A percentile compares a stretch with the other conserved stretches of the same genome.
Evolutionary conservation across 768 basidiomycete genomes (phyloP).

Genomic region (Mycena alexandri): DNA sequence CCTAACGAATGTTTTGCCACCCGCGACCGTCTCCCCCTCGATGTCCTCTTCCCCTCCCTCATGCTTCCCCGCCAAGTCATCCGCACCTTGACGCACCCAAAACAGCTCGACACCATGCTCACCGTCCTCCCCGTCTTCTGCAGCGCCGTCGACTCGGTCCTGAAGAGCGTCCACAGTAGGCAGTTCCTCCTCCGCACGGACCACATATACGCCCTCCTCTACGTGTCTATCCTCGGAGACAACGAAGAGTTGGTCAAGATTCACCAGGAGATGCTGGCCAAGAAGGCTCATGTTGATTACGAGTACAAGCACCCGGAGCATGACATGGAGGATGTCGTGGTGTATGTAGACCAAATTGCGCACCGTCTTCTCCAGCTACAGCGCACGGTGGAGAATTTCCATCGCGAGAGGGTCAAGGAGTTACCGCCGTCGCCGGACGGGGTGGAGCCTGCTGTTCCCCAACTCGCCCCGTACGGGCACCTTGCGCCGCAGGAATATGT

Average conservation of each 20-base stretch:
- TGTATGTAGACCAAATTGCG: background rate
- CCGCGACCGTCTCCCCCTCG: constrained; percentile 4
- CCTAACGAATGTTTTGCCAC: background rate
- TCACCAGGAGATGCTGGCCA: background rate
- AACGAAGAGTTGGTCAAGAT: background rate
- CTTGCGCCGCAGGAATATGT: too few relatives aligned
- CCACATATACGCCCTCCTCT: constrained; percentile 8
- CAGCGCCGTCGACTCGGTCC: constrained; percentile 9
- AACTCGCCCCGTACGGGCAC: too few relatives aligned
- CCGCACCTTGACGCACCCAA: constrained; percentile 11
- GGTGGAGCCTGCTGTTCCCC: too few relatives aligned
- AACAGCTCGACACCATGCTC: constrained; percentile 23
- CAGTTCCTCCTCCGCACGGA: constrained; percentile 20
- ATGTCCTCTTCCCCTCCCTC: constrained; percentile 27
- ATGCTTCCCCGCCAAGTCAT: constrained; percentile 22
- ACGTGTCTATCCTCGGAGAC: background rate
- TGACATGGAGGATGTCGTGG: background rate
- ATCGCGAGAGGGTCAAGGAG: too few relatives aligned
- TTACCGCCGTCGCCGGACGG: too few relatives aligned
- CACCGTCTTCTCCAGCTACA: too few relatives aligned
- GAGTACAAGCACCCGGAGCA: too few relatives aligned
- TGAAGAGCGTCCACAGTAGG: constrained; percentile 6
- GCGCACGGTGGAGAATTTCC: too few relatives aligned
- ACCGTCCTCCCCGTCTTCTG: constrained; percentile 25
- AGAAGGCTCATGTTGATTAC: too few relatives aligned